Evolutionary conservation across 768 basidiomycete species (phyloP).

Genomic region (Mycena venus): DNA sequence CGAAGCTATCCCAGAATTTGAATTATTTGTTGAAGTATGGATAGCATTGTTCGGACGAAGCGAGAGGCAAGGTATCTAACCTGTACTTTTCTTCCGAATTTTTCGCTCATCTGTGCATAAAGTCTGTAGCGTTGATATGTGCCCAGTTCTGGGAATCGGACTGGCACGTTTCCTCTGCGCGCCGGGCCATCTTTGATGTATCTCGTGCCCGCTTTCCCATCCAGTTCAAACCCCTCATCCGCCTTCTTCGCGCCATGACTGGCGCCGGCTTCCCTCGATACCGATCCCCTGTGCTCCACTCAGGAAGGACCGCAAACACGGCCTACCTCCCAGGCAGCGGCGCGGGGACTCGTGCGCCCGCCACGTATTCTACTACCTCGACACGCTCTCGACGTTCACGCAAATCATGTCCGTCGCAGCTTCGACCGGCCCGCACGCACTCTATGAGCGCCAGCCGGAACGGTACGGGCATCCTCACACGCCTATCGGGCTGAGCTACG

Average conservation of each 20-base stretch:
- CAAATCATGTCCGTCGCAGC: constrained; percentile 75
- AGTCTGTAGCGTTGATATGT: constrained; percentile 77
- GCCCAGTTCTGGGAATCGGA: constrained; percentile 88
- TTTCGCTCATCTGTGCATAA: constrained; percentile 8
- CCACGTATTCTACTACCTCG: constrained; percentile 84
- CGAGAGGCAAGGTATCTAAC: constrained; percentile 54
- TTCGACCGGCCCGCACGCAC: constrained; percentile 75
- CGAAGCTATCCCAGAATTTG: constrained; percentile 83
- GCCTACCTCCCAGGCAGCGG: constrained; percentile 46
- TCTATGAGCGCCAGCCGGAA: constrained; percentile 78
- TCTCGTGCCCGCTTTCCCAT: constrained; percentile 88
- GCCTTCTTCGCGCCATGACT: constrained; percentile 82
- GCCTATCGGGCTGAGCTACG: constrained; percentile 68
- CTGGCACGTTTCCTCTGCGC: constrained; percentile 73
- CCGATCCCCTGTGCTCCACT: constrained; percentile 72
- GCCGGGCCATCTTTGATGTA: constrained; percentile 87
- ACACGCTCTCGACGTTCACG: constrained; percentile 79
- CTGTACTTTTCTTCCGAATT: neutral
- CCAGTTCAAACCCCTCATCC: constrained; percentile 76
- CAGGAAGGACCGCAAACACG: constrained; percentile 33
- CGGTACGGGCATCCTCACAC: constrained; percentile 66
- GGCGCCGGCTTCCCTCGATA: constrained; percentile 83
- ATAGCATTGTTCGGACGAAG: constrained; percentile 84
- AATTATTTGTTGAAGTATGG: constrained; percentile 81
- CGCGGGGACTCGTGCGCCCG: constrained; percentile 72